Conservation (phyloP, 1,284 basidiomycete species). For the Meripilus lineatus region DNA sequence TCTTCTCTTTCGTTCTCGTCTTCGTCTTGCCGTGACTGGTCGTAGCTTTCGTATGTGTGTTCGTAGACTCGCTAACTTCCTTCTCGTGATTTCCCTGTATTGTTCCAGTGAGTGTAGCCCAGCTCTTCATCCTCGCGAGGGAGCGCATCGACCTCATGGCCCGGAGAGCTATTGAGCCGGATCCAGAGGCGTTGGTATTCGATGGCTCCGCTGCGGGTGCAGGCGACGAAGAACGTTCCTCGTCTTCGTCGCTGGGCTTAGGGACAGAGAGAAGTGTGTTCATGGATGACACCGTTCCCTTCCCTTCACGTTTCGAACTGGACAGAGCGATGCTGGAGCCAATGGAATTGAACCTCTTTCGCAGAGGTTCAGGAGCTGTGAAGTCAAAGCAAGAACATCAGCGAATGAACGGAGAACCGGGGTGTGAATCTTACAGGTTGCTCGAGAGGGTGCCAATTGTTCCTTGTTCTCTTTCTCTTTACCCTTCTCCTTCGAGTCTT, state of each 20-base stretch:
- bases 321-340: conserved; percentile 52
- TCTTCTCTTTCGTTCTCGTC: conserved; percentile 21
- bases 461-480: conserved; percentile 41
- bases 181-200: conserved; percentile 16
- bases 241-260: too few relatives aligned
- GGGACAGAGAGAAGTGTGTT: conserved; percentile 16
- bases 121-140: conserved; percentile 65
- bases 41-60: conserved; percentile 11
- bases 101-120: conserved; percentile 48
- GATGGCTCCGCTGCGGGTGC: too few relatives aligned
- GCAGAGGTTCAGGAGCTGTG: conserved; percentile 45
- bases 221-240: conserved; percentile 19
- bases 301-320: conserved; percentile 14
- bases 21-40: conserved; percentile 9
- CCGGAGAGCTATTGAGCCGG: conserved; percentile 65
- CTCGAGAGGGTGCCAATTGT: conserved; percentile 31
- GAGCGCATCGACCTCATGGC: conserved; percentile 72
- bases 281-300: conserved; percentile 14
- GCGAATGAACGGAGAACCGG: too few relatives aligned
- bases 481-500: conserved; percentile 48
- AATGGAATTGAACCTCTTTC: conserved; percentile 59
- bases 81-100: conserved; percentile 30
- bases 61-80: conserved; percentile 21
- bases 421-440: too few relatives aligned
- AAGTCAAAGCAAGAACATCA: too few relatives aligned